Percentiles rank a stretch among this genome's conserved stretches.
phyloP scores from a whole-genome alignment of 768 basidiomycete genomes.

The Vararia minispora region DNA sequence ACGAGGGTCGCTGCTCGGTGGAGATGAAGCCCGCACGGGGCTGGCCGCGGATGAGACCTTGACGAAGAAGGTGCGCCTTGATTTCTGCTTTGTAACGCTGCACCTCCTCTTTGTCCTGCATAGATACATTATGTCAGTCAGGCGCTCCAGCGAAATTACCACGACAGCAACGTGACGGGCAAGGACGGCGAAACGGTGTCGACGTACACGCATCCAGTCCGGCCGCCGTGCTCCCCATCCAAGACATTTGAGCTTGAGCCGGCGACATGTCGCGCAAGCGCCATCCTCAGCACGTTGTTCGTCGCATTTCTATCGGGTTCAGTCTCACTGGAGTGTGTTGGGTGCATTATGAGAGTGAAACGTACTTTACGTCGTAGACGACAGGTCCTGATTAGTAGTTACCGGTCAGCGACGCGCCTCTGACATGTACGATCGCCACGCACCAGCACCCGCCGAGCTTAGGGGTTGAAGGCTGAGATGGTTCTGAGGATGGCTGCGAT shows the following conservation, averaged over 20 bases:
- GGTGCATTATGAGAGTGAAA: slow-evolving; percentile 7
- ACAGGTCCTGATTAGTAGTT: slow-evolving; percentile 51
- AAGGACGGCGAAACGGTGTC: slow-evolving; percentile 3
- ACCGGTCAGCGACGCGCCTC: not conserved
- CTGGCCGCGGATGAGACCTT: slow-evolving; percentile 75
- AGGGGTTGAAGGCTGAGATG: no score
- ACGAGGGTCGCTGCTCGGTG: slow-evolving; percentile 21
- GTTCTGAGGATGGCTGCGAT: no score
- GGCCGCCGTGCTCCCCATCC: slow-evolving; percentile 80
- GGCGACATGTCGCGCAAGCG: slow-evolving; percentile 72
- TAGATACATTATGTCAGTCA: no score
- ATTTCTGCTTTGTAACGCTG: slow-evolving; percentile 78
- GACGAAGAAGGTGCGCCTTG: slow-evolving; percentile 67
- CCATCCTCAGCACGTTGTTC: slow-evolving; percentile 65
- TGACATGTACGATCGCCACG: slow-evolving; percentile 19
- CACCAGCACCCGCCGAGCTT: slow-evolving; percentile 82
- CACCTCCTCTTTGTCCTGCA: slow-evolving; percentile 71
- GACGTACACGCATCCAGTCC: slow-evolving; percentile 79
- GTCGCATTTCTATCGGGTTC: slow-evolving; percentile 64
- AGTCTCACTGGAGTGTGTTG: slow-evolving; percentile 2
- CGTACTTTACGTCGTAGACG: slow-evolving; percentile 71
- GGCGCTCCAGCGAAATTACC: no score
- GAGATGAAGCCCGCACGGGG: slow-evolving; percentile 49
- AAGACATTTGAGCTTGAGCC: slow-evolving; percentile 70
- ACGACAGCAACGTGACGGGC: slow-evolving; percentile 9